Evolutionary conservation across 2,329 filamentous ascomycete genomes (phyloP), one percentile per base, ranked within the genome.

Genomic region (Colletotrichum simmondsii): DNA sequence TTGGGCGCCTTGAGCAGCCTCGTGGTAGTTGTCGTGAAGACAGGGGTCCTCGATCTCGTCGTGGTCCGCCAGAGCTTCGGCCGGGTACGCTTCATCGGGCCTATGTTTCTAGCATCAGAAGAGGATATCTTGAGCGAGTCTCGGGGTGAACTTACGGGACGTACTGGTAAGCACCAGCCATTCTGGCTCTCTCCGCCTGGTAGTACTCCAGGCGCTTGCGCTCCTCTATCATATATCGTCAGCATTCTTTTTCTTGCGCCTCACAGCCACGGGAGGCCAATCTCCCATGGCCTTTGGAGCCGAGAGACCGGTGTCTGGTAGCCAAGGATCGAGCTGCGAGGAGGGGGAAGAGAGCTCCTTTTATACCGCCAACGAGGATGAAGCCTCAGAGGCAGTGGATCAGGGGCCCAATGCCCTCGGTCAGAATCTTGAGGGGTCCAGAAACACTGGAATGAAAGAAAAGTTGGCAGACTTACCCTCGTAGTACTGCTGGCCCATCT

Each of bases 231-330:
- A 30, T 6, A 30, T 10, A 62, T 14, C 4, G 3, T 62, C 24
- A 62, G 59, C 26, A 49, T 8, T n/a, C 3, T 10, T 19, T 28
- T 19, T 28, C 7, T 26, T 46, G 35, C 22, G 4, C 24, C 10
- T 10, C 1, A 14, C 7, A n/a, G 2, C 3, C 8, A 2, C 2
- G 12, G 10, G 5, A 14, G 22, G 5, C 22, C 5, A 3, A 11
- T n/a, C 16, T n/a, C 42, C 8, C 8, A n/a, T 49, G 26, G 8
- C 19, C 12, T 6, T 16, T 35, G 2, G 4, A 14, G 14, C 24
- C 1, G 12, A 12, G 14, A 30, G 14, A 5, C 6, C 0, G 22
- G 16, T 5, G 3, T 10, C 12, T 1, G 26, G 2, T 10, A n/a
- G 24, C 12, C 14, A 3, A 14, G 16, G 4, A 24, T n/a, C 14